Evolutionary conservation across 176 grass and related monocot genomes (phyloP).

Genomic region (Hyparrhenia diplandra): DNA sequence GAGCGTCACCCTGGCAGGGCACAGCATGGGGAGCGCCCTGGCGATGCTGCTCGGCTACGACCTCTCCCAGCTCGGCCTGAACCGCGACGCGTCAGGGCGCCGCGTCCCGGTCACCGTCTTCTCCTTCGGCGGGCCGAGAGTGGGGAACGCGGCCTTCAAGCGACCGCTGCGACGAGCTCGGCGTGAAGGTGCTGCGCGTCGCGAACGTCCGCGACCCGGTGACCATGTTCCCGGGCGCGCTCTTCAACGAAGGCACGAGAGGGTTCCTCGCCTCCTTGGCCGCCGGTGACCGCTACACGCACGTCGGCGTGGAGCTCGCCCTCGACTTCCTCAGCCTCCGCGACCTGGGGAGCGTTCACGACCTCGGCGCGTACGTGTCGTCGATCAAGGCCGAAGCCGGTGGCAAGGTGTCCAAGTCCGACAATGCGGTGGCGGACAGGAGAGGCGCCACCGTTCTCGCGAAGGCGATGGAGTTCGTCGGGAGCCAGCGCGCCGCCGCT

Average conservation of each 20-base stretch:
- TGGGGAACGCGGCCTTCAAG: conserved; percentile 62
- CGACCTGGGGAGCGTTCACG: conserved; percentile 43
- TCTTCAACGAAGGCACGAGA: conserved; percentile 49
- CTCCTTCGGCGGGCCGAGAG: conserved; percentile 64
- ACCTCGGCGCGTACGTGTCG: conserved; percentile 43
- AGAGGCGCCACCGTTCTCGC: neutral
- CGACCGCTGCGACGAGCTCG: conserved; percentile 50
- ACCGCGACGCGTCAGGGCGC: neutral
- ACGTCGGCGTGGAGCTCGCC: conserved; percentile 59
- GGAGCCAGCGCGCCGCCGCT: neutral
- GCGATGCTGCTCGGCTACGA: conserved; percentile 54
- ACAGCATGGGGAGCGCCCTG: conserved; percentile 60
- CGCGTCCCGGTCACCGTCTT: conserved; percentile 48
- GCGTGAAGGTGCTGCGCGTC: conserved; percentile 50
- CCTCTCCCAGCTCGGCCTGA: conserved; percentile 42
- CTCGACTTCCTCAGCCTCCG: conserved; percentile 46
- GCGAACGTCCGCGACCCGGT: conserved; percentile 50
- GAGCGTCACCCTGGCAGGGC: conserved; percentile 54
- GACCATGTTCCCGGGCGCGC: conserved; percentile 43
- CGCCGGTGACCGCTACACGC: conserved; percentile 31
- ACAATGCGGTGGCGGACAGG: neutral
- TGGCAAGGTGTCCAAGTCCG: neutral
- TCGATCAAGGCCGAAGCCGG: neutral
- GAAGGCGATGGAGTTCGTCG: conserved; percentile 25
- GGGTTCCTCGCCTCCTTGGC: conserved; percentile 12